These are phyloP conservation scores for Wickerhamiella allomyrinae DNA, from an alignment of 805 yeast genomes.

Conservation along the genomic window DNA sequence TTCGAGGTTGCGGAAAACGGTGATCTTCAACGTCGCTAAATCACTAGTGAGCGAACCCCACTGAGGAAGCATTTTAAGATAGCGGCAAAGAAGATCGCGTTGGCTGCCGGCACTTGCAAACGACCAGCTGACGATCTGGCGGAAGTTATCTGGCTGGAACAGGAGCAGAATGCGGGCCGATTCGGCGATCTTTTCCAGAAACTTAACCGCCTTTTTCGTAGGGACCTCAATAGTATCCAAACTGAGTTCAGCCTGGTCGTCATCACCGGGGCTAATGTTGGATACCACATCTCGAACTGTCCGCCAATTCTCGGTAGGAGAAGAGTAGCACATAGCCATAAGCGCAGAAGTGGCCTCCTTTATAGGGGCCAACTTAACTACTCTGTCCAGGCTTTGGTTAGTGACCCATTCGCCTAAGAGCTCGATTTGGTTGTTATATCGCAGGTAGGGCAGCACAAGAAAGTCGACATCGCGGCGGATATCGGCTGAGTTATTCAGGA, in stretches of 20 bases:
- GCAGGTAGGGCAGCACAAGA: constrained; percentile 20
- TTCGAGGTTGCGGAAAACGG: constrained; percentile 8
- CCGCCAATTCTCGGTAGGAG: constrained; percentile 3
- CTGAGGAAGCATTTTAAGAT: constrained; percentile 2
- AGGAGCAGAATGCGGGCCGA: constrained; percentile 3
- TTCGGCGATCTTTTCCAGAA: neutral
- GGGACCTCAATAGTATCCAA: neutral
- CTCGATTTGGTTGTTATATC: constrained; percentile 12
- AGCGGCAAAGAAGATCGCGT: constrained; percentile 8
- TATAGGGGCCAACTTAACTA: constrained; percentile 8
- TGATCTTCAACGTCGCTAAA: constrained; percentile 3
- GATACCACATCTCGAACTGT: constrained; percentile 5
- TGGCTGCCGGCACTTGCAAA: constrained; percentile 4
- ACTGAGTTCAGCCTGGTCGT: no score
- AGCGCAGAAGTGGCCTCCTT: constrained; percentile 10
- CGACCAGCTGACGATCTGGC: constrained; percentile 14
- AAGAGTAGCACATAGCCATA: constrained; percentile 13
- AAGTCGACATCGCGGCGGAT: constrained; percentile 16
- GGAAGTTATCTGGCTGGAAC: constrained; percentile 4
- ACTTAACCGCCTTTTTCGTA: constrained; percentile 1
- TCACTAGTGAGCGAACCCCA: constrained; percentile 5
- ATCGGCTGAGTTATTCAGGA: constrained; percentile 12
- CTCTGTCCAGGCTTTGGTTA: constrained; percentile 9
- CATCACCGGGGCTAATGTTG: neutral
- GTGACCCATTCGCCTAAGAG: constrained; percentile 12